Base-by-base conservation (phyloP, 1,139 yeast genomes). In the Scheffersomyces titani region DNA sequence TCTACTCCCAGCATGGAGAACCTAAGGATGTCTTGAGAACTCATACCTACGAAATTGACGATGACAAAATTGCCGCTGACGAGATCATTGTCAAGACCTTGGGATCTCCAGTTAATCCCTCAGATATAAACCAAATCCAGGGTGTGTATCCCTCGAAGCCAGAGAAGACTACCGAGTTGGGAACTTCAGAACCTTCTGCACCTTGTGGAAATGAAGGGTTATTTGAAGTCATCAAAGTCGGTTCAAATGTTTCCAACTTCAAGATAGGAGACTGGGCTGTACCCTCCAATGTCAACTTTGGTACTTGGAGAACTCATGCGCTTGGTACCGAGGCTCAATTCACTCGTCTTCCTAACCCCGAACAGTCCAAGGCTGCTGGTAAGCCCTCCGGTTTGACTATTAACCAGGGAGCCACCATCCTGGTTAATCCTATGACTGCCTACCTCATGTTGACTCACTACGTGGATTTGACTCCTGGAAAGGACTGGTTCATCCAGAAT, bases 101-200 rank as follows among this genome's bases (percentile, higher is more conserved):
- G 58, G 98, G 97, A 0, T 86, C 96, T 54, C 98, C 99, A 2
- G 83, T 96, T 62, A 93, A 93, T 68, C 98, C 98, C 0, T 89
- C 97, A 0, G 98, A 93, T 68, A 81, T 92, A 70, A 90, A 90
- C 68, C 98, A 92, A 73, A 79, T 93, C 61, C 92, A 90, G 69
- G 98, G 98, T n/a, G 96, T 90, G 0, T 93, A 93, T 65, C 97
- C 97, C 0, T 86, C 92, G n/a, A 84, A 80, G 63, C 97, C 97
- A 0, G 80, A 77, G 49, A 81, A 88, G 63, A 81, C 87, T 7
- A 67, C 68, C 9, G 68, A 61, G 47, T 63, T 69, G 50, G 86
- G 88, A 5, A 83, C 91, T 3, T 67, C 73, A 4, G 82, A 79
- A 49, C 92, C 94, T 1, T 76, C 84, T 47, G 94, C 94, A 1